Conservation (phyloP, 2,329 filamentous ascomycete species). For the Xylaria arbuscula region DNA sequence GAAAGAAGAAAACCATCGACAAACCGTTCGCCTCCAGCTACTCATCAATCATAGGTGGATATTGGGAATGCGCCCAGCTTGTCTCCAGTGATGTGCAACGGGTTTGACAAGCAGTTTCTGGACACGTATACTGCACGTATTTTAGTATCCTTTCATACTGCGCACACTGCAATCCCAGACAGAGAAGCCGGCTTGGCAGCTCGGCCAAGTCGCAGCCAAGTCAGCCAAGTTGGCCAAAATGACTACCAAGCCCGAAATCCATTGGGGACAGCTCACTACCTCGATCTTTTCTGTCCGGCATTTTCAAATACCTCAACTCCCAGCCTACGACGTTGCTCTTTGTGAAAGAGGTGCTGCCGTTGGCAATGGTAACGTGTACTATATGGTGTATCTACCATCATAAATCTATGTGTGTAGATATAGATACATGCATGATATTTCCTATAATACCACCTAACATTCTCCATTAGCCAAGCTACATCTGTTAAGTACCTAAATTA, state of each 20-base stretch:
- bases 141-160: slow-evolving; percentile 1
- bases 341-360: not conserved
- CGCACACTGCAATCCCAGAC: not conserved
- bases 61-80: not conserved
- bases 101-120: not conserved
- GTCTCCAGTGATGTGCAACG: slow-evolving; percentile 6
- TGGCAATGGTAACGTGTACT: not conserved
- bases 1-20: no score
- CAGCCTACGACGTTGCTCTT: not conserved
- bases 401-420: no score
- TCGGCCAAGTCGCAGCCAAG: not conserved
- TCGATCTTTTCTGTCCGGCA: not conserved
- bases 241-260: slow-evolving; percentile 24
- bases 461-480: not conserved
- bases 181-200: slow-evolving; percentile 18
- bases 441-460: no score
- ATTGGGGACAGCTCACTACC: slow-evolving; percentile 14
- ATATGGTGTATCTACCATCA: no score
- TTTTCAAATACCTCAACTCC: slow-evolving; percentile 22
- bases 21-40: not conserved
- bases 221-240: slow-evolving; percentile 32
- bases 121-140: slow-evolving; percentile 2
- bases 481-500: not conserved
- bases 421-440: not conserved
- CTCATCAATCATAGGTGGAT: not conserved